Conservation (phyloP, 441 rosid genomes). For the Monsonia emarginata region DNA sequence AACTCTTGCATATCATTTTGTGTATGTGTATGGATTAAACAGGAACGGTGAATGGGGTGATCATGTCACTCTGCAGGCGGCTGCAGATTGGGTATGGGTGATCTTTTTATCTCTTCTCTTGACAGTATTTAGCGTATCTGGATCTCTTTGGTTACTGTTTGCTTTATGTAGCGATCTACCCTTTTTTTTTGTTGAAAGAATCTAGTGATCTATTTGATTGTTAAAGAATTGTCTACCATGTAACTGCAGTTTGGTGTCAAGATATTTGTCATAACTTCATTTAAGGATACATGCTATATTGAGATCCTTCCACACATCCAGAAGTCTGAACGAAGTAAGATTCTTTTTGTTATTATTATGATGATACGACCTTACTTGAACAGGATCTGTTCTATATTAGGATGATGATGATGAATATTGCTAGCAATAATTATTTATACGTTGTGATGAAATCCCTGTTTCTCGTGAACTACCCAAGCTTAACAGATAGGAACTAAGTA, state of each 20-base stretch:
- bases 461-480: too few relatives aligned
- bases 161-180: neutral
- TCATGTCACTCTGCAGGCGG: conserved; percentile 52
- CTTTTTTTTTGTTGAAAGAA: too few relatives aligned
- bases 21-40: conserved; percentile 12
- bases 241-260: conserved; percentile 32
- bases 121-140: neutral
- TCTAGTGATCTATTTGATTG: neutral
- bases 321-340: conserved; percentile 46
- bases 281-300: conserved; percentile 67
- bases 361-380: too few relatives aligned
- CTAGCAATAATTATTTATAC: neutral
- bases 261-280: conserved; percentile 61
- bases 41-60: conserved; percentile 57
- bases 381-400: too few relatives aligned
- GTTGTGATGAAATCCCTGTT: neutral
- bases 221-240: neutral
- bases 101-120: neutral
- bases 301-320: conserved; percentile 49
- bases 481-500: too few relatives aligned
- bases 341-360: neutral
- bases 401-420: too few relatives aligned
- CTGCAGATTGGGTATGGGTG: conserved; percentile 39
- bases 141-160: neutral
- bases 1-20: conserved; percentile 9